Percentiles rank a stretch among this genome's conserved stretches.
phyloP scores from a whole-genome alignment of 176 grass and related monocot genomes.

The Coix lacrymajobi region DNA sequence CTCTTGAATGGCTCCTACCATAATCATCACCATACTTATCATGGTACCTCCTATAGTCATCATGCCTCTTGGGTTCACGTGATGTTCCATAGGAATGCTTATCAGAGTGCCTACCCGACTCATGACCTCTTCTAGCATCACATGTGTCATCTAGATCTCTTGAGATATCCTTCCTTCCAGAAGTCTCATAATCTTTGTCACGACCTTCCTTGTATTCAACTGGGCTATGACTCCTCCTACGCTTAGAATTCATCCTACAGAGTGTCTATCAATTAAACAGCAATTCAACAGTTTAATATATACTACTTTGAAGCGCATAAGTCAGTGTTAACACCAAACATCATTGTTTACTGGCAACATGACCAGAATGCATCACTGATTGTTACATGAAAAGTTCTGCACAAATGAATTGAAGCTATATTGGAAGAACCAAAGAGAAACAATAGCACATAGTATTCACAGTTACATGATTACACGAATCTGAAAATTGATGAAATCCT shows the following conservation, averaged over 20 bases:
- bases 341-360: neutral
- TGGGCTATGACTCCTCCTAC: conserved; percentile 49
- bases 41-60: conserved; percentile 65
- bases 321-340: neutral
- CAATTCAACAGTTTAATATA: neutral
- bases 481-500: neutral
- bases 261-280: conserved; percentile 25
- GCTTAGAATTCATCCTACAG: conserved; percentile 38
- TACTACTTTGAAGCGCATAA: neutral
- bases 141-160: conserved; percentile 32
- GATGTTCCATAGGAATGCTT: conserved; percentile 44
- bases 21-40: conserved; percentile 45
- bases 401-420: neutral
- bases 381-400: neutral
- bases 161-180: conserved; percentile 31
- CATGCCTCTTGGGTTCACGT: conserved; percentile 55
- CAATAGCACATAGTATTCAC: neutral
- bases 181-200: conserved; percentile 32
- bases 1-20: conserved; percentile 52
- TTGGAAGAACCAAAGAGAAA: neutral
- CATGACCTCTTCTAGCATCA: conserved; percentile 46
- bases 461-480: neutral
- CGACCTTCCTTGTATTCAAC: conserved; percentile 36
- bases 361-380: neutral
- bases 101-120: conserved; percentile 45